Evolutionary conservation across 805 yeast species (phyloP).

Genomic region (Ogataea paradorogensis): DNA sequence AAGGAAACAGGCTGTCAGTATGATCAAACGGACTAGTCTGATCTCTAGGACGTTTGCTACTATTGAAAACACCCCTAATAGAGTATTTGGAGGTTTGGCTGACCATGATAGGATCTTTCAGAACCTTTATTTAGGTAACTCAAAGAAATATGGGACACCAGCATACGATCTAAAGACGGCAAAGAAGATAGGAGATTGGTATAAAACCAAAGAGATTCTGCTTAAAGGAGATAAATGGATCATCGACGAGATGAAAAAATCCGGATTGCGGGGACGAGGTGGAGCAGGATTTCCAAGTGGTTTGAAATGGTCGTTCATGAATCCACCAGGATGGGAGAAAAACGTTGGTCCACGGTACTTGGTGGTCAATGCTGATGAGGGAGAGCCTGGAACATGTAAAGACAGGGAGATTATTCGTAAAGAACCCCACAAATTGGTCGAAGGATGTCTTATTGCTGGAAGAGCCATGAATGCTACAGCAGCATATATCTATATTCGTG

Average conservation of each 20-base stretch:
- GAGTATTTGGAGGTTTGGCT: conserved; percentile 67
- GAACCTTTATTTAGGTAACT: conserved; percentile 54
- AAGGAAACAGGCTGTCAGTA: neutral
- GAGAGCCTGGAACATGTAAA: conserved; percentile 93
- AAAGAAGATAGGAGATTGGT: conserved; percentile 84
- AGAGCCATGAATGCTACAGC: conserved; percentile 93
- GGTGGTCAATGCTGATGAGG: conserved; percentile 91
- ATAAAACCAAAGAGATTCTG: conserved; percentile 82
- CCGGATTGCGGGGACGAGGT: conserved; percentile 88
- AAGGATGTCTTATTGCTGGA: conserved; percentile 88
- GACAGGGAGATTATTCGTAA: conserved; percentile 89
- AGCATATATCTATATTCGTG: conserved; percentile 87
- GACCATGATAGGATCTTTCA: conserved; percentile 88
- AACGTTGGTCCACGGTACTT: conserved; percentile 85
- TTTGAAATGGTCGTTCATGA: conserved; percentile 89
- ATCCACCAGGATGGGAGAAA: conserved; percentile 94
- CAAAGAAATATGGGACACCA: conserved; percentile 59
- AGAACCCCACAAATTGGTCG: conserved; percentile 88
- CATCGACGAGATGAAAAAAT: conserved; percentile 79
- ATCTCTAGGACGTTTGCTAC: conserved; percentile 35
- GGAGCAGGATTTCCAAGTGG: conserved; percentile 95
- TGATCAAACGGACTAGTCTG: conserved; percentile 1
- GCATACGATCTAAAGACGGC: conserved; percentile 64
- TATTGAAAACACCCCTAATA: conserved; percentile 48
- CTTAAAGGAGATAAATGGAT: conserved; percentile 87